Conservation (phyloP, 345 rosid genomes). For the Brassica rapa region DNA sequence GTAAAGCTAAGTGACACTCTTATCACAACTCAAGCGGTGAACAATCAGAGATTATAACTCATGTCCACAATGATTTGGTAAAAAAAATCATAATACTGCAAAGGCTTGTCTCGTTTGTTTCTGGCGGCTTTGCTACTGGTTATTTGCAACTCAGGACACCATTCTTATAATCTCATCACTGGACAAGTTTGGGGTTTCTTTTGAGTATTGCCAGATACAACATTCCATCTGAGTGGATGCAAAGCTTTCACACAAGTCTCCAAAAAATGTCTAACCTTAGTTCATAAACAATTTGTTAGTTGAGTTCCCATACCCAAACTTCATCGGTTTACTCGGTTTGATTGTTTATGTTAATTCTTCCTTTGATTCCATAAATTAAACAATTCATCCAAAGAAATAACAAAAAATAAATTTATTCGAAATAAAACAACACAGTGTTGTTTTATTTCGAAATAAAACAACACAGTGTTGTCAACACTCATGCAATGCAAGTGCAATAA, state of each 20-base stretch:
- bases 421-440: too few species aligned
- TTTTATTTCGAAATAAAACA: background rate
- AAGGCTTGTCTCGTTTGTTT: too few species aligned
- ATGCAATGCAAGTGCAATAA: background rate
- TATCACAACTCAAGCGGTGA: background rate
- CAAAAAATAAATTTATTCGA: too few species aligned
- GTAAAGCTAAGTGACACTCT: background rate
- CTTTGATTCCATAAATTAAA: background rate
- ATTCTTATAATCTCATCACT: background rate
- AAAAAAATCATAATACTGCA: too few species aligned
- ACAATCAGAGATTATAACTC: background rate
- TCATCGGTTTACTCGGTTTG: background rate
- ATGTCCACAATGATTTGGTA: background rate
- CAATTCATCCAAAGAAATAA: background rate
- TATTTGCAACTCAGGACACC: background rate
- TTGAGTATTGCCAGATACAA: background rate
- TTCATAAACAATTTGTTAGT: background rate
- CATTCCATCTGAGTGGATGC: background rate
- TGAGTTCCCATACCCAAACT: background rate
- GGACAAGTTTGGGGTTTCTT: background rate
- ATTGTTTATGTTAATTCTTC: too few species aligned
- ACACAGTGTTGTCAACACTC: background rate
- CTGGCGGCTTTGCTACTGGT: too few species aligned
- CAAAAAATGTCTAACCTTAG: background rate
- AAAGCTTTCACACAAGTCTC: background rate